Conservation (phyloP, 2,329 filamentous ascomycete species). For the Ophiostoma novo-ulmi region DNA sequence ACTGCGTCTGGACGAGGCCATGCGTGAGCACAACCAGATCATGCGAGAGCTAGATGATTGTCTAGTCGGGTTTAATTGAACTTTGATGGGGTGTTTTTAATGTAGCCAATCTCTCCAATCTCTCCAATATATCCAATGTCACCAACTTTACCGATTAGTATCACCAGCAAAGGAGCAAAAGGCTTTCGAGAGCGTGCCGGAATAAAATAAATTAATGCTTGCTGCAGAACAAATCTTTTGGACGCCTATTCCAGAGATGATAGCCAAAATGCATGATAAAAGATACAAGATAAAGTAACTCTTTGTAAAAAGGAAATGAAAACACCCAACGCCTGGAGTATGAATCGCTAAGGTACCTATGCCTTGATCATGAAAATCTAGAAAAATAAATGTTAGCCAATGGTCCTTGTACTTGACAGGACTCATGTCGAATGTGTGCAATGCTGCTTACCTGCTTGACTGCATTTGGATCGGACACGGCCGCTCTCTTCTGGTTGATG, state of each 20-base stretch:
- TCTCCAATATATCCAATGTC: too few species aligned
- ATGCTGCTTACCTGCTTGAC: constrained; percentile 67
- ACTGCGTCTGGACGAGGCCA: neutral
- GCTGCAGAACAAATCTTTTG: neutral
- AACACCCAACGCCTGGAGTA: neutral
- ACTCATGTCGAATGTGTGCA: too few species aligned
- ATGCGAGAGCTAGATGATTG: neutral
- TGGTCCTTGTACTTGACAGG: neutral
- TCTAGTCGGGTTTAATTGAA: neutral
- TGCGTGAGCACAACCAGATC: neutral
- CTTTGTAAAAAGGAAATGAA: neutral
- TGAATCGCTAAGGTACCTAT: constrained; percentile 19
- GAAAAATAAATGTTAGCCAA: constrained; percentile 11
- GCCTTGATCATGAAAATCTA: constrained; percentile 29
- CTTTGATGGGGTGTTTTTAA: too few species aligned
- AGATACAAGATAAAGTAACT: neutral
- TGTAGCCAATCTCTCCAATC: too few species aligned
- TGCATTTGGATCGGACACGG: constrained; percentile 73
- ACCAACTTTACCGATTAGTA: too few species aligned
- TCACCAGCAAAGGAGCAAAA: neutral
- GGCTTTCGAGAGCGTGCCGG: neutral
- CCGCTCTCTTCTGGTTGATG: constrained; percentile 83
- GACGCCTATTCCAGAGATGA: neutral
- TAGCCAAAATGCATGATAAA: neutral
- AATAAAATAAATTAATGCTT: neutral